Base-by-base conservation (phyloP, 2,329 filamentous ascomycete species). In the Ophiostoma tasmaniense region DNA sequence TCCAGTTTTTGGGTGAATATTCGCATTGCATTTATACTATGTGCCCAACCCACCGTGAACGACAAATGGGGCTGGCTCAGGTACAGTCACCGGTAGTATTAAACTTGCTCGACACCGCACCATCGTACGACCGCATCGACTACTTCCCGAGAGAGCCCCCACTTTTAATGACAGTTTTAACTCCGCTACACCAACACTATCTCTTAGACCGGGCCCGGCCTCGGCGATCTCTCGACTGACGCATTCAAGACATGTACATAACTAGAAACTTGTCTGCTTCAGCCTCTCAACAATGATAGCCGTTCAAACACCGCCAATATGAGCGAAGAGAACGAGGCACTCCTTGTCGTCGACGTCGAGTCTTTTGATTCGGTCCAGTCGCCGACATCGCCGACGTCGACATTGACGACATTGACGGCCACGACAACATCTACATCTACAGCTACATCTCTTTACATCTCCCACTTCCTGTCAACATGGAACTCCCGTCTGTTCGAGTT, bases 401-500 rank as follows among this genome's bases (percentile, higher is more conserved):
- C 55, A 30, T 20, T 28, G 55, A n/a, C 52, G 5, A 17, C 39
- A 11, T 35, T 37, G 2, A 37, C 37, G 5, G n/a, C 30, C 20
- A 20, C 55, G 3, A 33, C 55, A 6, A 22, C 55, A 8, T 33
- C 50, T 14, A 20, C 55, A 22, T 61, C 55, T 2, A 22, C 55
- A 4, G 17, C 28, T 4, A 17, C 25, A 17, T 20, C 55, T 13
- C 55, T 89, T 7, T 89, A 88, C 73, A 74, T 80, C 0, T 89
- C 87, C 0, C 87, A 89, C 72, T 82, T 84, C 67, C 78, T 89
- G 0, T 89, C 87, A 4, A 84, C 86, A 66, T 88, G 85, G 85
- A 89, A 89, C 75, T 85, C 86, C 0, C 83, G 87, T 25, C 78
- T 86, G 68, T 89, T 89, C 71, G 86, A 89, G 74, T 89, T 89